These are phyloP conservation scores for Gynandropsis gynandra DNA, from an alignment of 345 rosid species.

Conservation along the genomic window DNA sequence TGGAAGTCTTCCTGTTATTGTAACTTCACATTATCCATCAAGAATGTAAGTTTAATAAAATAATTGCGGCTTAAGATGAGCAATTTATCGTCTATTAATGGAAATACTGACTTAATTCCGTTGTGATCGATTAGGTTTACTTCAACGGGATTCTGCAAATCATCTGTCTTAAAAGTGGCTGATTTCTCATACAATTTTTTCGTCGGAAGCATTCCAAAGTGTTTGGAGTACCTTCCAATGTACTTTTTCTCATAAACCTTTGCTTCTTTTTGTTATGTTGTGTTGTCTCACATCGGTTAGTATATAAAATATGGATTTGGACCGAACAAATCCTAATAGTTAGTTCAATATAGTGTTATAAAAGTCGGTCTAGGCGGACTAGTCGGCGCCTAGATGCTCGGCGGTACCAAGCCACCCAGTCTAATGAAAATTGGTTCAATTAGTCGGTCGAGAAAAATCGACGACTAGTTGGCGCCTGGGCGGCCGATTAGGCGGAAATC, in stretches of 20 bases:
- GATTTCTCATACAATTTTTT: slow-evolving; percentile 90
- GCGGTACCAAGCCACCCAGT: too few relatives aligned
- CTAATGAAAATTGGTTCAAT: too few relatives aligned
- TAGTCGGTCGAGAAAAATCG: too few relatives aligned
- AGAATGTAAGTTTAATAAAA: slow-evolving; percentile 28
- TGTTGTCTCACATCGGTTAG: slow-evolving; percentile 5
- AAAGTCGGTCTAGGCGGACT: too few relatives aligned
- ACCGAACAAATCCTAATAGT: too few relatives aligned
- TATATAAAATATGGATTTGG: too few relatives aligned
- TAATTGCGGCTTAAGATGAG: slow-evolving; percentile 1
- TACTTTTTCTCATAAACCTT: slow-evolving; percentile 17
- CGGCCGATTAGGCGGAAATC: too few relatives aligned
- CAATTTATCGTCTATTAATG: neutral
- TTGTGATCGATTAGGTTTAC: slow-evolving; percentile 45
- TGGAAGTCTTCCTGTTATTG: slow-evolving; percentile 64
- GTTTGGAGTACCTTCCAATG: slow-evolving; percentile 78
- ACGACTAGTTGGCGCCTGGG: too few relatives aligned
- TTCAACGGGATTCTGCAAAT: slow-evolving; percentile 64
- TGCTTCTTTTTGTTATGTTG: neutral
- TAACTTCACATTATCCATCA: slow-evolving; percentile 21
- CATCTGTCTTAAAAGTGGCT: slow-evolving; percentile 58
- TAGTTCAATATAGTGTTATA: too few relatives aligned
- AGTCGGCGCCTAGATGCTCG: too few relatives aligned
- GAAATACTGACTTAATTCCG: neutral
- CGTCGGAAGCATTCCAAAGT: slow-evolving; percentile 76